phyloP scores from a whole-genome alignment of 208 protist genomes.

The Histomonas meleagridis region DNA sequence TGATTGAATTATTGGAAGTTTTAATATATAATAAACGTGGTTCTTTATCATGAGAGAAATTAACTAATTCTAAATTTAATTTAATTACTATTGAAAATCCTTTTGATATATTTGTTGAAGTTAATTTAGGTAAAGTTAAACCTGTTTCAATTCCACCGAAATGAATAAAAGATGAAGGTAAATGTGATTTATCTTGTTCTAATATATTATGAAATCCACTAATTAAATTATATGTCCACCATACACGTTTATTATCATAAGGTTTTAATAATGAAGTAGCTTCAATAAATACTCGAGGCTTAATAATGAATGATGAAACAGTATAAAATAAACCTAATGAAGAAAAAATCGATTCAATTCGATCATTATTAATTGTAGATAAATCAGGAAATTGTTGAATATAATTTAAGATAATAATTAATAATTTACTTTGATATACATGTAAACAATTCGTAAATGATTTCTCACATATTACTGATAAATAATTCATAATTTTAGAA shows the following conservation, averaged over 20 bases:
- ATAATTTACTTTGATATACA: not conserved
- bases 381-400: not conserved
- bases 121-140: not conserved
- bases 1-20: not conserved
- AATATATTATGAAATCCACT: not conserved
- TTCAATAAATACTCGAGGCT: not conserved
- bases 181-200: too few relatives aligned
- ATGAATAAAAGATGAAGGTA: conserved; percentile 29
- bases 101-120: not conserved
- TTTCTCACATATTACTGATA: not conserved
- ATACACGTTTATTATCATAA: not conserved
- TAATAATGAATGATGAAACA: not conserved
- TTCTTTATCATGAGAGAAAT: not conserved
- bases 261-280: not conserved
- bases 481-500: not conserved
- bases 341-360: not conserved
- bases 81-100: not conserved
- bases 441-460: conserved; percentile 18
- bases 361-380: not conserved
- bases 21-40: not conserved
- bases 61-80: not conserved
- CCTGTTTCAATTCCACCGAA: not conserved
- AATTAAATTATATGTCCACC: not conserved
- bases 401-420: not conserved
- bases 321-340: not conserved